Evolutionary conservation across 179 eudicot species (phyloP).

Genomic region (Spergularia azorica): DNA sequence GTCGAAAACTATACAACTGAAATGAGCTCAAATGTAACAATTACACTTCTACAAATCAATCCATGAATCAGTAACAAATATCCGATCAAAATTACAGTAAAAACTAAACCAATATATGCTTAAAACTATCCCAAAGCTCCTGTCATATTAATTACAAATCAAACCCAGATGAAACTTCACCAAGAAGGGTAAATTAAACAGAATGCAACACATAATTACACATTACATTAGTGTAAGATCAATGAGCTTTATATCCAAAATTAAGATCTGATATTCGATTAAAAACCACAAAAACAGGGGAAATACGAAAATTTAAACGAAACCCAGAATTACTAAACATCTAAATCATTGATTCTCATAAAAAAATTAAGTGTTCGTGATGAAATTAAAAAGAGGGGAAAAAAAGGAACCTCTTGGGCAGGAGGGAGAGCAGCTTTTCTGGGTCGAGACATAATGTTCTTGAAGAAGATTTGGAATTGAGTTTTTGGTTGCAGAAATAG

Average conservation of each 20-base stretch:
- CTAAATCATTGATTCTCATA: not conserved
- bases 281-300: not conserved
- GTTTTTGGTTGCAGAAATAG: no score
- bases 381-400: not conserved
- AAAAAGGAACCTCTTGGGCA: conserved; percentile 51
- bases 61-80: not conserved
- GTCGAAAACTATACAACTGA: not conserved
- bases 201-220: no score
- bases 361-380: not conserved
- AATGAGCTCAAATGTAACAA: not conserved
- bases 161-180: conserved; percentile 1
- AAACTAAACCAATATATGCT: no score
- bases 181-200: not conserved
- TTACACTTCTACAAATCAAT: not conserved
- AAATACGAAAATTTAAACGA: not conserved
- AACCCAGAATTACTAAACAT: not conserved
- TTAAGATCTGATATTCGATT: conserved; percentile 10
- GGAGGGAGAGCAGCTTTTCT: conserved; percentile 63
- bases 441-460: conserved; percentile 51
- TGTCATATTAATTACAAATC: not conserved
- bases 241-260: not conserved
- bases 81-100: no score
- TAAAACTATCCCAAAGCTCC: no score
- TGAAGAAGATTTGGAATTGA: no score
- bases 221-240: not conserved